These are phyloP conservation scores for Aureobasidium namibiae DNA, from an alignment of 2,329 filamentous ascomycete species.

Conservation along the genomic window DNA sequence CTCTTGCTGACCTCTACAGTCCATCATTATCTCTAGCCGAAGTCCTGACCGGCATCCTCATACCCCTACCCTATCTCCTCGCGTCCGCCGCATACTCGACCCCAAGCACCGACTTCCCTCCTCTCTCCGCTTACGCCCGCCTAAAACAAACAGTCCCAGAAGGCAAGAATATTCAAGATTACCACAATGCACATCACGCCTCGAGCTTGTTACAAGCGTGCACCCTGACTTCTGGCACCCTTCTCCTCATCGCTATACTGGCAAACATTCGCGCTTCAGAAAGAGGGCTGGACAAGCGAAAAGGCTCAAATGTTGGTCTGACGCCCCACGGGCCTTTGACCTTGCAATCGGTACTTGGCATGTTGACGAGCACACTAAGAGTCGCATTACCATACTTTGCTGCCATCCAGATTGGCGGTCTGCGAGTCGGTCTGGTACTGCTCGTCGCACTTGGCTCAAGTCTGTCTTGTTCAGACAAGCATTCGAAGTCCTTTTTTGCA, in stretches of 20 bases:
- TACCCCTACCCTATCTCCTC: conserved; percentile 42
- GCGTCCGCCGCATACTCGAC: conserved; percentile 38
- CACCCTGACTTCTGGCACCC: conserved; percentile 37
- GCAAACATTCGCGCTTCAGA: conserved; percentile 26
- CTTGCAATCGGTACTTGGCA: background rate
- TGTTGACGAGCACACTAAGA: conserved; percentile 15
- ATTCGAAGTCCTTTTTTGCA: conserved; percentile 11
- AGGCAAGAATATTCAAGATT: conserved; percentile 15
- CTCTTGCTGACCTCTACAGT: background rate
- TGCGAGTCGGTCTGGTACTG: conserved; percentile 44
- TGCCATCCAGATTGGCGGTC: conserved; percentile 45
- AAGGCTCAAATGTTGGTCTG: conserved; percentile 19
- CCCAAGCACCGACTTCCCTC: conserved; percentile 19
- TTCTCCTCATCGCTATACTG: conserved; percentile 36
- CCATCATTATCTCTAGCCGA: conserved; percentile 35
- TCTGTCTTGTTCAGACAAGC: conserved; percentile 26
- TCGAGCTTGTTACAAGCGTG: conserved; percentile 36
- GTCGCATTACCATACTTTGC: conserved; percentile 47
- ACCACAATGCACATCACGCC: conserved; percentile 1
- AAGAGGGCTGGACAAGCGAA: conserved; percentile 23
- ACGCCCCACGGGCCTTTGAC: background rate
- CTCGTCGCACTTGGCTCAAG: conserved; percentile 40
- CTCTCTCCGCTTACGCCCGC: conserved; percentile 24
- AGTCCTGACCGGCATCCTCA: conserved; percentile 41
- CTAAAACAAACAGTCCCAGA: conserved; percentile 22